Conservation (phyloP, 2,329 filamentous ascomycete genomes). For the Cladosporium velox region DNA sequence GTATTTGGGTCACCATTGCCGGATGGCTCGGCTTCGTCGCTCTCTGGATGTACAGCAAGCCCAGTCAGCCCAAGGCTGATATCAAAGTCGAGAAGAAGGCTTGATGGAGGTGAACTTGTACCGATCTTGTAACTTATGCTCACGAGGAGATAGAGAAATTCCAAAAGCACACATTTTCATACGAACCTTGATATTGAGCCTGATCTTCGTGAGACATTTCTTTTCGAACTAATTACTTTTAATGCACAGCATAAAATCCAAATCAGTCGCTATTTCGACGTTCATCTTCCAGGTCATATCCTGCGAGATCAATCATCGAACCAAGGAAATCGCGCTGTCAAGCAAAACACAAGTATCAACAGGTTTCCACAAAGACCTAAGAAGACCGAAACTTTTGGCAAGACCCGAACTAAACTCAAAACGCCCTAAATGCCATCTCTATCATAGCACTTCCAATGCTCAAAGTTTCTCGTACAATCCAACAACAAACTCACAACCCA, state of each 20-base stretch:
- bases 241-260: too few species aligned
- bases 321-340: neutral
- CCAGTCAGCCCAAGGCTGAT: slow-evolving; percentile 45
- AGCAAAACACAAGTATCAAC: neutral
- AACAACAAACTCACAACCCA: neutral
- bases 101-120: neutral
- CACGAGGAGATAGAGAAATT: slow-evolving; percentile 9
- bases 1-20: slow-evolving; percentile 77
- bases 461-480: neutral
- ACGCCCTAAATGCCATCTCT: neutral
- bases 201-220: too few species aligned
- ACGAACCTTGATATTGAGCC: neutral
- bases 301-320: neutral
- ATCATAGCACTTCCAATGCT: neutral
- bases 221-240: neutral
- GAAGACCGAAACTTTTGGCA: neutral
- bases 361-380: neutral
- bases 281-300: neutral
- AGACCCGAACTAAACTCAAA: neutral
- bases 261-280: too few species aligned
- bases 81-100: slow-evolving; percentile 20
- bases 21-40: slow-evolving; percentile 85
- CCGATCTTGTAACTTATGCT: slow-evolving; percentile 11
- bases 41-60: slow-evolving; percentile 81
- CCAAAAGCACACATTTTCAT: neutral